Base-by-base conservation (phyloP, 2,329 filamentous ascomycete species). In the Fusarium sp. region DNA sequence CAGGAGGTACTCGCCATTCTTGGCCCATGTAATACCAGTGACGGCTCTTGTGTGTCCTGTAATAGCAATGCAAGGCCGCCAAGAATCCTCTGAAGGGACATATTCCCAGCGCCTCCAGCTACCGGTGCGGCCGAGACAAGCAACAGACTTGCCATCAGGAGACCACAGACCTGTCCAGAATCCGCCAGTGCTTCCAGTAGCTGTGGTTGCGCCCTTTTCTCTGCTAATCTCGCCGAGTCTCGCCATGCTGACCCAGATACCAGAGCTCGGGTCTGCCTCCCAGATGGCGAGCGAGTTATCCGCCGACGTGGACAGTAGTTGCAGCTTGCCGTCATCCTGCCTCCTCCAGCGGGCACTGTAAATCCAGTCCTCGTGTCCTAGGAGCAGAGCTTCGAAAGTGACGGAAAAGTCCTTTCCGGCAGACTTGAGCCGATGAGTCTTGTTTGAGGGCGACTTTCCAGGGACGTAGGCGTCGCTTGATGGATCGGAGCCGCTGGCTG, bases 311-410 rank as follows among this genome's bases (percentile, higher is more conserved):
- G 96, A 95, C 5, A 99, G 89, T 10, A 98, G 89, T 76, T 93
- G 94, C 14, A 93, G 86, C 68, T 88, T 90, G 20, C 81, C 84
- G 68, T 86, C 84, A 16, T 83, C 79, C 50, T 85, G 81, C 8
- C 87, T 86, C 68, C 89, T 88, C 95, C 95, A 98, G 64, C 88
- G 87, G 2, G 94, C 92, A 65, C 94, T 97, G 83, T 98, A 98
- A 66, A 99, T 96, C 97, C 97, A 99, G 79, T 99, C 97, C 80
- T 99, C 97, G 80, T 99, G 97, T 10, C 97, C 97, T 4, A 99
- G 89, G 7, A 99, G 88, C 4, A 99, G 86, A 1, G 97, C 97
- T 82, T 99, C 97, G 76, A 99, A 98, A 0, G 95, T 97, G 65
- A 98, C 88, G 8, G 93, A 94, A 82, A 94, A 96, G 74, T 92